These are phyloP conservation scores for Suillus lakei DNA, from an alignment of 768 basidiomycete species.

Conservation along the genomic window DNA sequence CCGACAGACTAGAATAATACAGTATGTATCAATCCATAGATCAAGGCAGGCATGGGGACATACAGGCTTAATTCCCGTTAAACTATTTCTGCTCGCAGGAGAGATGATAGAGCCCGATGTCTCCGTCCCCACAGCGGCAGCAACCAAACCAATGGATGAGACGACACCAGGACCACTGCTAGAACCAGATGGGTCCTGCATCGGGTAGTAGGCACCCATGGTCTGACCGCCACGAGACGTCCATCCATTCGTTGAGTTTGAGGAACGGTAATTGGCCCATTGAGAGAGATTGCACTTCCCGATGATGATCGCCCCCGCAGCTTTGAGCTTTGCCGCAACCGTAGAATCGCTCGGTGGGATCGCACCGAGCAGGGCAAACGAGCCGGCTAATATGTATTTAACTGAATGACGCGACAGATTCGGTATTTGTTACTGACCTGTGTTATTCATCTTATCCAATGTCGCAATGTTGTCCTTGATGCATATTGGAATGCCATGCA, in stretches of 20 bases:
- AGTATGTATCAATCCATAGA: background rate
- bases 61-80: constrained; percentile 58
- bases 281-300: constrained; percentile 59
- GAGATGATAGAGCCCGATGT: constrained; percentile 56
- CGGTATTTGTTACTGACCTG: background rate
- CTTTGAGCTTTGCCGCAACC: constrained; percentile 1
- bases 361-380: constrained; percentile 4
- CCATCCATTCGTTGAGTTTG: constrained; percentile 49
- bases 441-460: constrained; percentile 6
- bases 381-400: background rate
- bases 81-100: constrained; percentile 52
- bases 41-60: background rate
- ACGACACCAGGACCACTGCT: constrained; percentile 58
- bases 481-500: constrained; percentile 6
- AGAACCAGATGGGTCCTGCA: constrained; percentile 54
- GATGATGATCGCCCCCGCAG: constrained; percentile 11
- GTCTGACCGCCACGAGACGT: constrained; percentile 52
- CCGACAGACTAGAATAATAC: background rate
- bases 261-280: constrained; percentile 49
- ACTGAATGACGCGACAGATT: background rate
- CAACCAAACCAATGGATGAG: constrained; percentile 49
- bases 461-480: constrained; percentile 6
- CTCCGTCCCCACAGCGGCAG: constrained; percentile 49
- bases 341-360: constrained; percentile 9
- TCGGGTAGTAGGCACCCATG: constrained; percentile 50